Evolutionary conservation across 1,284 basidiomycete species (phyloP).

Genomic region (Somion occarium): DNA sequence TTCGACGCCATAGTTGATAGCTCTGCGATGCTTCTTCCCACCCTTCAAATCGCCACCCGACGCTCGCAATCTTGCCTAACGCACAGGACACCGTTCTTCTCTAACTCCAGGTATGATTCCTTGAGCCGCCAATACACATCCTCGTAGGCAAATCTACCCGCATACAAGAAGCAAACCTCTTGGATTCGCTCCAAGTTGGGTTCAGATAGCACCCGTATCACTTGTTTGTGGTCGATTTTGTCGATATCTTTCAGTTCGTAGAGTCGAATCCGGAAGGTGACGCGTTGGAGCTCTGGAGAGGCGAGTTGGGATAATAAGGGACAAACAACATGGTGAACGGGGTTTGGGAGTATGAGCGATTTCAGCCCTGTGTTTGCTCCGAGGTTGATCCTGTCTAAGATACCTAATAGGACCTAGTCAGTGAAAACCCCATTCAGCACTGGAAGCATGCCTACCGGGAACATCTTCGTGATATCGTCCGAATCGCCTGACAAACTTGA

Average conservation of each 20-base stretch:
- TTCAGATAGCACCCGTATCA: neutral
- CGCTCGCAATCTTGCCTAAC: neutral
- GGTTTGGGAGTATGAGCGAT: neutral
- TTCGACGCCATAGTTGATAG: too few species aligned
- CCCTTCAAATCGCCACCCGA: neutral
- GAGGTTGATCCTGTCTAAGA: neutral
- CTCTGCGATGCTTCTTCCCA: neutral
- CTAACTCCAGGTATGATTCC: neutral
- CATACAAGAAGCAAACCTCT: neutral
- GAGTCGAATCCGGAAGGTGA: neutral
- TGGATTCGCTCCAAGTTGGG: neutral
- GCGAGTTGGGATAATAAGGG: neutral
- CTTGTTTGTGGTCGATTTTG: neutral
- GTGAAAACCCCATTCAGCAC: too few species aligned
- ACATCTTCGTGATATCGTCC: neutral
- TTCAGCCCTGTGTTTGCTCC: neutral
- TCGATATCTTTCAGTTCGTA: neutral
- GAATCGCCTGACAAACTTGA: slow-evolving; percentile 2
- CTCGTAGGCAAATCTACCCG: neutral
- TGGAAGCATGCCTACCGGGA: neutral
- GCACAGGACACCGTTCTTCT: neutral
- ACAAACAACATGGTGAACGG: neutral
- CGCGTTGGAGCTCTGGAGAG: neutral
- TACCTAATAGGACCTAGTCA: too few species aligned
- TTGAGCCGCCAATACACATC: neutral